These are phyloP conservation scores for Penicillium flavigenum DNA, from an alignment of 495 filamentous ascomycete genomes.

Conservation along the genomic window DNA sequence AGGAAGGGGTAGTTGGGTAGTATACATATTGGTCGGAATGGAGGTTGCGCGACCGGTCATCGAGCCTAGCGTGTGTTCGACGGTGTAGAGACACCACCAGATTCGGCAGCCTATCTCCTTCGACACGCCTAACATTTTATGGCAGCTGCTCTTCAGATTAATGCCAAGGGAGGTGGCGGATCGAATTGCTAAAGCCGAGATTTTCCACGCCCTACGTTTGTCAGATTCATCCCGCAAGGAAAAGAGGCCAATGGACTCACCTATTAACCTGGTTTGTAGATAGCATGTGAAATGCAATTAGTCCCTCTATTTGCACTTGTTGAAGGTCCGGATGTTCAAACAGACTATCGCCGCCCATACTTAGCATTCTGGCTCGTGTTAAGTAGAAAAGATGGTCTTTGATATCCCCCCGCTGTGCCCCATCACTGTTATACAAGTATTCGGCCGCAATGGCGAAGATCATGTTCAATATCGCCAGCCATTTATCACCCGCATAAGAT, in stretches of 20 bases:
- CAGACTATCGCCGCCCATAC: constrained; percentile 46
- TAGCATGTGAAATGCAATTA: constrained; percentile 58
- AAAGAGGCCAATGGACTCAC: constrained; percentile 30
- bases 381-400: constrained; percentile 57
- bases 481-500: constrained; percentile 38
- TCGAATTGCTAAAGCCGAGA: constrained; percentile 59
- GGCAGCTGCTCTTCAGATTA: constrained; percentile 59
- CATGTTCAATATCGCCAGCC: constrained; percentile 59
- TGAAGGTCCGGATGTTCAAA: constrained; percentile 54
- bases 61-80: constrained; percentile 58
- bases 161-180: constrained; percentile 62
- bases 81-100: constrained; percentile 64
- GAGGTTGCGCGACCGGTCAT: constrained; percentile 62
- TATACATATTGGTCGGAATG: constrained; percentile 53
- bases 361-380: constrained; percentile 52
- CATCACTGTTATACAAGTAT: constrained; percentile 48
- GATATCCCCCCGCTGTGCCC: constrained; percentile 39
- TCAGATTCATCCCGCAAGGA: background rate
- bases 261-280: constrained; percentile 58
- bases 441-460: constrained; percentile 61
- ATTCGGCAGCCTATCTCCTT: constrained; percentile 60
- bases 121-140: constrained; percentile 44
- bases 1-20: constrained; percentile 57
- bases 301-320: constrained; percentile 54
- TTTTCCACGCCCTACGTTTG: constrained; percentile 57